Percentiles rank a stretch among this genome's conserved stretches.
Evolutionary conservation across 495 filamentous ascomycete species (phyloP).

Genomic region (Neurospora terricola): DNA sequence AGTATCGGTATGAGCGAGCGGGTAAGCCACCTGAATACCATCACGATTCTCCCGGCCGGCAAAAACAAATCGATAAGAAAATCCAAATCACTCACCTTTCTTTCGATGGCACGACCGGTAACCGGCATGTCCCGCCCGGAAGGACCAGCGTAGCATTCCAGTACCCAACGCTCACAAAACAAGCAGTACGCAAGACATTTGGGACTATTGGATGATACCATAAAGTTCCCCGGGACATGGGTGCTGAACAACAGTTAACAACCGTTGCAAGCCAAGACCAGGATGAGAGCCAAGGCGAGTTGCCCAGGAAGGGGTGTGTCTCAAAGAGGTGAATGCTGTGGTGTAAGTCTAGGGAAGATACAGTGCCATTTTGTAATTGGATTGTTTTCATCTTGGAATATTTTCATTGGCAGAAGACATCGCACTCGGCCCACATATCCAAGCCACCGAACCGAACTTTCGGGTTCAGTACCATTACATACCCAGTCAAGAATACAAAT

Average conservation of each 20-base stretch:
- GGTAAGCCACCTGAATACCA: neutral
- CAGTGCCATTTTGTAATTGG: neutral
- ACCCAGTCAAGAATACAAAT: neutral
- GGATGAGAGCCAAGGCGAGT: neutral
- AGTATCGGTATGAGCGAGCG: neutral
- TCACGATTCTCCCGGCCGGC: neutral
- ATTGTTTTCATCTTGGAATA: neutral
- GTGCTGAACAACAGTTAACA: neutral
- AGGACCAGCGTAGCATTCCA: neutral
- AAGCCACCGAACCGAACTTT: neutral
- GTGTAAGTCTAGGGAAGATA: neutral
- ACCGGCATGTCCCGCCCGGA: neutral
- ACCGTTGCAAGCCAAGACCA: neutral
- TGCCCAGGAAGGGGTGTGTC: neutral
- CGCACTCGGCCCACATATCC: neutral
- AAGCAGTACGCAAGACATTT: neutral
- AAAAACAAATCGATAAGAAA: neutral
- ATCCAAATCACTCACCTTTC: neutral
- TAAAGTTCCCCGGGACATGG: neutral
- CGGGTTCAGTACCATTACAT: too few relatives aligned
- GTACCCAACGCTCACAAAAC: neutral
- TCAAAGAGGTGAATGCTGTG: neutral
- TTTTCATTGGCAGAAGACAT: neutral
- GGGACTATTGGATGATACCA: neutral
- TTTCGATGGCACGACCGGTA: neutral